Percentiles rank a stretch among this genome's conserved stretches.
These are phyloP conservation scores for Ascochyta lentis DNA, from an alignment of 2,329 filamentous ascomycete species.

Conservation along the genomic window DNA sequence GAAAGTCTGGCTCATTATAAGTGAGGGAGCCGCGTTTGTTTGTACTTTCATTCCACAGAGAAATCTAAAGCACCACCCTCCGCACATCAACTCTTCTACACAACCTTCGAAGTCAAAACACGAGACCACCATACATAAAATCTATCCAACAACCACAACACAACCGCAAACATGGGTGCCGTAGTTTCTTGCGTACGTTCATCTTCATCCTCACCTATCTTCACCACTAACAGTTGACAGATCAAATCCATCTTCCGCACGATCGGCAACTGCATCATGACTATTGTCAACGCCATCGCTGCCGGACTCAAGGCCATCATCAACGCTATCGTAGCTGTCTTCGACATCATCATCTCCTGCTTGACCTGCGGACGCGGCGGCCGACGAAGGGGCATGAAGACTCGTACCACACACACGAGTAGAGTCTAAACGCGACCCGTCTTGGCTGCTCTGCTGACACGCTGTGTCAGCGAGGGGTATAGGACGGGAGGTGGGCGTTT, in stretches of 20 bases:
- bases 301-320: conserved; percentile 55
- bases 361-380: conserved; percentile 56
- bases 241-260: conserved; percentile 54
- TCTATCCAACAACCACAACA: conserved; percentile 2
- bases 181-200: conserved; percentile 80
- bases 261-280: conserved; percentile 56
- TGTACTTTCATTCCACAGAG: conserved; percentile 9
- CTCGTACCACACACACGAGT: conserved; percentile 44
- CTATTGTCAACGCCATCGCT: conserved; percentile 56
- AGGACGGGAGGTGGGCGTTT: conserved; percentile 26
- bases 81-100: neutral
- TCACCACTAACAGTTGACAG: conserved; percentile 38
- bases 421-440: conserved; percentile 45
- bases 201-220: neutral
- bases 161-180: conserved; percentile 72
- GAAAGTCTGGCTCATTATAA: conserved; percentile 15
- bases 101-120: conserved; percentile 1
- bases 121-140: neutral
- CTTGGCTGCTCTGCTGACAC: conserved; percentile 15
- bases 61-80: neutral
- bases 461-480: conserved; percentile 21
- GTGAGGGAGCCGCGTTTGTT: conserved; percentile 19
- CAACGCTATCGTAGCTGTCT: conserved; percentile 58
- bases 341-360: conserved; percentile 58
- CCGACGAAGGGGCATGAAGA: conserved; percentile 33